These are phyloP conservation scores for Osmanthus fragrans DNA, from an alignment of 257 asterid genomes.

Conservation along the genomic window DNA sequence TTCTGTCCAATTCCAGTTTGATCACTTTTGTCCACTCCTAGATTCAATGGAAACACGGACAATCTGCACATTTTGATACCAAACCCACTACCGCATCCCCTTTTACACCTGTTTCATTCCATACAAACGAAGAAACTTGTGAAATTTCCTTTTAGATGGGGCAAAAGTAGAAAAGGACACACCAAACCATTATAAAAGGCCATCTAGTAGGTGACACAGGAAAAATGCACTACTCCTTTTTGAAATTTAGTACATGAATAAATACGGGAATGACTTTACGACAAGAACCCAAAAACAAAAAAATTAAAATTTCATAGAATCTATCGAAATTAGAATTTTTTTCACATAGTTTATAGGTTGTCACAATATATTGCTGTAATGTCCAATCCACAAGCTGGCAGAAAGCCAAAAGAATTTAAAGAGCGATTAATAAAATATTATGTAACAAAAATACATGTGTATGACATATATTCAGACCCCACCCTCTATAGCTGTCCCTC, in stretches of 20 bases:
- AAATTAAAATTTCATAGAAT: background rate
- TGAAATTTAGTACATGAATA: background rate
- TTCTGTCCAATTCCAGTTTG: no score
- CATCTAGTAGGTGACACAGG: background rate
- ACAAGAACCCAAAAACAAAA: no score
- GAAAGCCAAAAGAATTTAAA: conserved; percentile 15
- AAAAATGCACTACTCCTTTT: background rate
- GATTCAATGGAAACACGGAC: background rate
- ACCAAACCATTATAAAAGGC: background rate
- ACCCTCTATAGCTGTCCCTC: conserved; percentile 5
- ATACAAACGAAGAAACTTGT: background rate
- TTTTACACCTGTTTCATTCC: background rate
- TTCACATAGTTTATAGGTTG: background rate
- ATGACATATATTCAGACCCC: background rate
- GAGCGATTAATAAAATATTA: conserved; percentile 1
- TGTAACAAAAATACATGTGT: conserved; percentile 13
- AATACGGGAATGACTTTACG: background rate
- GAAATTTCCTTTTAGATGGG: background rate
- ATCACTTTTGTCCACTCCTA: no score
- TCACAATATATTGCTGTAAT: conserved; percentile 3
- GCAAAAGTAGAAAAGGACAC: background rate
- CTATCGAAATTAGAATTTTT: background rate
- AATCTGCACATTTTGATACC: background rate
- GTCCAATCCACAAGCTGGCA: conserved; percentile 17
- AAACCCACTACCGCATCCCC: background rate